phyloP scores from a whole-genome alignment of 1,284 basidiomycete species.

The Ganoderma leucocontextum region DNA sequence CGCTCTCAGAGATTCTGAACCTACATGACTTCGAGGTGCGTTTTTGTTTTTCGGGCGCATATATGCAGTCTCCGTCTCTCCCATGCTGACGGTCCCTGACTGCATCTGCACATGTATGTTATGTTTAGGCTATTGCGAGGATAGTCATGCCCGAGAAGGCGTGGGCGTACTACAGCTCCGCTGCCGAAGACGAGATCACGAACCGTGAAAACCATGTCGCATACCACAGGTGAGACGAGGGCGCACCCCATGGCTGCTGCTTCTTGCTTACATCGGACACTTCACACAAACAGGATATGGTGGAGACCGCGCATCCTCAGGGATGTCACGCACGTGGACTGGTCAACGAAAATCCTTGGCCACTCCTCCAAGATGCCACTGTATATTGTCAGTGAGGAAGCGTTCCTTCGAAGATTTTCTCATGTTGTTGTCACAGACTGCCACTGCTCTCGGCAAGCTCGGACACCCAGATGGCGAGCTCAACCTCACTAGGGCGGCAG shows the following conservation, averaged over 20 bases:
- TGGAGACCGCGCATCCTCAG: slow-evolving; percentile 78
- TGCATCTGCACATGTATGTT: no score
- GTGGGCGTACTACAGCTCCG: slow-evolving; percentile 74
- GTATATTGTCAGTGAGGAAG: slow-evolving; percentile 74
- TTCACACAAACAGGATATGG: slow-evolving; percentile 74
- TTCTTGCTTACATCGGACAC: not conserved
- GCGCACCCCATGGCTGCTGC: not conserved
- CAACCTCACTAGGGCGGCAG: slow-evolving; percentile 86
- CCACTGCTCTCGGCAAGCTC: slow-evolving; percentile 88
- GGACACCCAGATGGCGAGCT: slow-evolving; percentile 96
- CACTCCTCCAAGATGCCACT: slow-evolving; percentile 64
- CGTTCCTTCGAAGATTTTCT: slow-evolving; percentile 64
- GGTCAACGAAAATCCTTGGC: slow-evolving; percentile 65
- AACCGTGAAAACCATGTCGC: slow-evolving; percentile 74
- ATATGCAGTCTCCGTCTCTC: not conserved
- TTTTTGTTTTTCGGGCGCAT: not conserved
- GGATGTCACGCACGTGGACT: slow-evolving; percentile 70
- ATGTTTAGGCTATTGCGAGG: slow-evolving; percentile 71
- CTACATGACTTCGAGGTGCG: slow-evolving; percentile 77
- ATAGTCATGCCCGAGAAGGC: slow-evolving; percentile 69
- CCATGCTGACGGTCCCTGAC: not conserved
- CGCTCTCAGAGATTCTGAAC: slow-evolving; percentile 67
- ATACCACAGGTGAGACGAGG: slow-evolving; percentile 56
- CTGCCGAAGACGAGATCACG: slow-evolving; percentile 73
- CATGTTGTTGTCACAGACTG: slow-evolving; percentile 53